Base-by-base conservation (phyloP, 805 yeast species). In the Suhomyces sp. region DNA sequence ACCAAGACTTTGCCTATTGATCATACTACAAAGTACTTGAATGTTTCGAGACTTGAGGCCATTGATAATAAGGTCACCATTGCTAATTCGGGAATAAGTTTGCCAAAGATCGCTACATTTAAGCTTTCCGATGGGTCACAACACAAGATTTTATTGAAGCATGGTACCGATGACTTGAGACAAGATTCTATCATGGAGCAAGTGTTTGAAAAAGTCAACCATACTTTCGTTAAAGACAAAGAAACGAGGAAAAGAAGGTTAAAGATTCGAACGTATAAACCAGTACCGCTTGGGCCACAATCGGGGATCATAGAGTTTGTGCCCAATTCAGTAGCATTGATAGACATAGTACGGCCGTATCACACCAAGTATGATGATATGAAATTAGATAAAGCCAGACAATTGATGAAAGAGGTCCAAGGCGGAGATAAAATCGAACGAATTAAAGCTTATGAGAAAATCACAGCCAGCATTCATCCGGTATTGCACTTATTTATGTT, bases 171-270 rank as follows among this genome's bases (percentile, higher is more conserved):
- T 69, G 99, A 94, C 68, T 72, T 94, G 48, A 74, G 98, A 48
- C 99, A 96, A 68, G 99, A 94, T 69, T 88, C 96, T 0, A 89
- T 94, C 51, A 96, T 94, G 99, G 96, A 93, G 65, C 98, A 94
- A 64, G 98, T 93, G 1, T 94, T 96, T 66, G 86, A 80, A 19
- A 89, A 91, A 60, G 97, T 91, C 13, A 91, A 92, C 61, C 68
- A 74, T 12, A 79, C 90, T 35, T 76, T 93, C 50, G 65, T 59
- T 9, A 71, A 71, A 21, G 83, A 88, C 60, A 76, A 76, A 48
- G 81, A 80, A 29, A 76, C 93, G 0, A 65, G 84, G 22, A 76
- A 71, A 47, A 66, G 92, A n/a, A 67, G 73, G 1, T 70, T 93
- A 52, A 73, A 79, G 3, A 80, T 94, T 1, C 71, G 96, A 46